These are phyloP conservation scores for Pseudodiploospora longispora DNA, from an alignment of 2,329 filamentous ascomycete genomes.

Conservation along the genomic window DNA sequence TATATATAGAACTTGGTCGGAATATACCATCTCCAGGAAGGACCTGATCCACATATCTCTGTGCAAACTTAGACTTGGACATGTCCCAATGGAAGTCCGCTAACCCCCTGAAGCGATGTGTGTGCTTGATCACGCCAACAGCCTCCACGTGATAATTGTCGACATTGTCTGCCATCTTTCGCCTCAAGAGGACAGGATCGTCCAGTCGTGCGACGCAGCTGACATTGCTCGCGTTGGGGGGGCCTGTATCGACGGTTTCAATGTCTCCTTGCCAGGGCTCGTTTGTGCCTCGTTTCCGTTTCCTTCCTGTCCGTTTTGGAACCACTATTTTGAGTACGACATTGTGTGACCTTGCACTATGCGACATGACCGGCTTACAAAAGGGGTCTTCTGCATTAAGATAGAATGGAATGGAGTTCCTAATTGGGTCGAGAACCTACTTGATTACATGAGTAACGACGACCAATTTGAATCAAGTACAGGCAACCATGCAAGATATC, in stretches of 20 bases:
- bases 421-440: conserved; percentile 39
- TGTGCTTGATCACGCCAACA: conserved; percentile 66
- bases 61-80: conserved; percentile 59
- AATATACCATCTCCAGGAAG: conserved; percentile 60
- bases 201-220: conserved; percentile 41
- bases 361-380: conserved; percentile 69
- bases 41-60: conserved; percentile 61
- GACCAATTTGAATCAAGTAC: neutral
- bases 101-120: conserved; percentile 79
- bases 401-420: conserved; percentile 57
- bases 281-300: conserved; percentile 69
- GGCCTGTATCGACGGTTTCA: conserved; percentile 19
- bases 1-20: too few species aligned
- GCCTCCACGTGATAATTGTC: conserved; percentile 59
- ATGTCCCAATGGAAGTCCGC: conserved; percentile 83
- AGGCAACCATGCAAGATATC: neutral
- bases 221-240: conserved; percentile 17
- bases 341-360: conserved; percentile 69
- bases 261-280: conserved; percentile 51
- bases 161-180: conserved; percentile 62
- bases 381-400: conserved; percentile 73
- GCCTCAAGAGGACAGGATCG: conserved; percentile 46
- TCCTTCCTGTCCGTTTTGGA: conserved; percentile 78
- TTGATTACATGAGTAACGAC: neutral
- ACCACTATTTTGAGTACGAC: conserved; percentile 79